Base-by-base conservation (phyloP, 306 rosid genomes). In the Heteromeles arbutifolia region DNA sequence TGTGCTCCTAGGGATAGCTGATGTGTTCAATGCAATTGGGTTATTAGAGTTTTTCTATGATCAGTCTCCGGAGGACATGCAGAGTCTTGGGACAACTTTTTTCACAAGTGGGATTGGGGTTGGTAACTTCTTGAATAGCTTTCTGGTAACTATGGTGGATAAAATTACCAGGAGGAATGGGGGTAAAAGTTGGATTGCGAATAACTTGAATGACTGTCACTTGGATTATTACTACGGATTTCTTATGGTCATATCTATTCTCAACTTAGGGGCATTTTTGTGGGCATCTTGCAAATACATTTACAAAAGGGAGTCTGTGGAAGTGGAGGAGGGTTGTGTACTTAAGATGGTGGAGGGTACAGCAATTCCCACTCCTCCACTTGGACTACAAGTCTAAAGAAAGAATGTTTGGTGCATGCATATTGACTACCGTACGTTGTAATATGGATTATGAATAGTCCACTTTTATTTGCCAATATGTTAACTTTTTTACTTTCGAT, bases 21-120 rank as follows among this genome's bases (percentile, higher is more conserved):
- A 92, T 26, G 83, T 90, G 26, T 89, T 91, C 72, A 86, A 86
- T 13, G 86, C 86, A 11, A 81, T 86, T 41, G 97, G 97, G 4
- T 64, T 89, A 83, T 81, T 87, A 4, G 97, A 91, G 67, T 91
- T 91, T 79, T 91, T 91, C 82, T 91, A 89, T 58, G 97, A 91
- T 77, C 92, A 91, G 53, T 91, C 95, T 29, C 95, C 95, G 3
- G 92, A 91, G 76, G 90, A 91, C 41, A 85, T 91, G 97, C 91
- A 91, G 67, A 88, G 87, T 10, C 86, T 91, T 8, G 95, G 95
- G 71, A 91, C 95, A 9, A 90, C 95, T 0, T 89, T 91, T 77
- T 91, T 73, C 87, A 89, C 97, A 0, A 91, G 95, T 76, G 87
- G 90, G 57, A 69, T 91, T 17, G 97, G 92, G 50, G 84, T 87